These are phyloP conservation scores for Ophiocordyceps camponoti-saundersi DNA, from an alignment of 2,329 filamentous ascomycete genomes.

Conservation along the genomic window DNA sequence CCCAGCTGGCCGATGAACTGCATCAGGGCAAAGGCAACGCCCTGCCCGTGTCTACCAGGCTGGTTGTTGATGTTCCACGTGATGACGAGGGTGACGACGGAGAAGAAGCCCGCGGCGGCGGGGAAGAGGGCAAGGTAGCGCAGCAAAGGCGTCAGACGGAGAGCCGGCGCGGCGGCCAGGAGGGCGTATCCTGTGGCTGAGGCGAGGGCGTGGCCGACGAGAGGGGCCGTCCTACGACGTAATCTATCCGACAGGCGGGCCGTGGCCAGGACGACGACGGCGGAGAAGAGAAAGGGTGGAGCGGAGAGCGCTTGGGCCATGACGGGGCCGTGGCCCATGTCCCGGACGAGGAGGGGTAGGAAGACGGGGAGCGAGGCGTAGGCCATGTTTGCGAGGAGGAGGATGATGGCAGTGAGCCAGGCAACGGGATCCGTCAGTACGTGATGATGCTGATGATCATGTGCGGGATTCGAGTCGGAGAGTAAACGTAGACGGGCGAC, in stretches of 20 bases:
- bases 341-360: slow-evolving; percentile 60
- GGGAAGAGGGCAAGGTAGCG: slow-evolving; percentile 67
- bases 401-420: slow-evolving; percentile 65
- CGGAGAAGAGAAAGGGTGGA: slow-evolving; percentile 66
- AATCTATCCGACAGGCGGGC: slow-evolving; percentile 54
- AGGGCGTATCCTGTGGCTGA: slow-evolving; percentile 44
- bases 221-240: slow-evolving; percentile 43
- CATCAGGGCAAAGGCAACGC: slow-evolving; percentile 62
- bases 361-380: slow-evolving; percentile 82
- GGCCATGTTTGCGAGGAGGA: slow-evolving; percentile 76
- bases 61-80: slow-evolving; percentile 87
- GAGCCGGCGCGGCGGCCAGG: slow-evolving; percentile 39
- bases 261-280: slow-evolving; percentile 53
- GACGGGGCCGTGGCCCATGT: slow-evolving; percentile 55
- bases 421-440: slow-evolving; percentile 17
- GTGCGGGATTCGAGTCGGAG: slow-evolving; percentile 15
- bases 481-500: slow-evolving; percentile 55
- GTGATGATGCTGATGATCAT: background rate
- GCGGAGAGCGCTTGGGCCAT: slow-evolving; percentile 63
- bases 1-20: slow-evolving; percentile 72
- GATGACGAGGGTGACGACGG: slow-evolving; percentile 67
- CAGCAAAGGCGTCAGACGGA: slow-evolving; percentile 24
- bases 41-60: slow-evolving; percentile 47
- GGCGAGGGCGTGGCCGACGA: slow-evolving; percentile 51
- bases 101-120: slow-evolving; percentile 67